Conservation (phyloP, 2,329 filamentous ascomycete genomes). For the Claviceps sp. region DNA sequence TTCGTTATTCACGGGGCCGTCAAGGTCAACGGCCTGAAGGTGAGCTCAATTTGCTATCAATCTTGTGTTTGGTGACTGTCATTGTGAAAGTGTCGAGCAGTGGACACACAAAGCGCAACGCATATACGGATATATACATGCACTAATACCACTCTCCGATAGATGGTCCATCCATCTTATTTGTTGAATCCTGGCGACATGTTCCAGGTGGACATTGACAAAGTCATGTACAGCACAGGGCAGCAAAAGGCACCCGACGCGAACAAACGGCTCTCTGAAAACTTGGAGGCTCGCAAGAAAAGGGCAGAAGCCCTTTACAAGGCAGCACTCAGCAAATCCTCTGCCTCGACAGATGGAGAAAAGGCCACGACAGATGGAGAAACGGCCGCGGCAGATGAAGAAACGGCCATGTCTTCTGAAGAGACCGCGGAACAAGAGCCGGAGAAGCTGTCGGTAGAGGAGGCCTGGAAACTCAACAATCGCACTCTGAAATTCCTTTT, state of each 20-base stretch:
- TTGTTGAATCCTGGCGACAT: constrained; percentile 93
- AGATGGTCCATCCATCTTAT: constrained; percentile 91
- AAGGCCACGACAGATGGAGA: constrained; percentile 4
- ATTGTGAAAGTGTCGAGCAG: background rate
- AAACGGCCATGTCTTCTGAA: constrained; percentile 1
- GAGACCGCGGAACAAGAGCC: background rate
- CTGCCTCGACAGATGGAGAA: constrained; percentile 3
- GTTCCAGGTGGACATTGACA: constrained; percentile 87
- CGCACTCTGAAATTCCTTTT: constrained; percentile 16
- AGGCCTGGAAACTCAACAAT: constrained; percentile 14
- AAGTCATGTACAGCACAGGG: constrained; percentile 80
- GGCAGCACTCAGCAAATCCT: constrained; percentile 7
- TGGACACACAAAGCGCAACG: background rate
- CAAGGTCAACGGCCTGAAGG: constrained; percentile 93
- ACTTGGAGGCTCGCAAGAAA: constrained; percentile 15
- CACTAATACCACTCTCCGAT: constrained; percentile 4
- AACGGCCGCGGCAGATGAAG: constrained; percentile 8
- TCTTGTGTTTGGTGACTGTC: background rate
- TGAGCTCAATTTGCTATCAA: constrained; percentile 23
- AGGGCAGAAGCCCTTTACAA: constrained; percentile 14
- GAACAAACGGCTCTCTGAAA: constrained; percentile 13
- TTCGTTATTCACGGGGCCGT: constrained; percentile 89
- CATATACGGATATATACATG: background rate
- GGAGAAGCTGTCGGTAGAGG: constrained; percentile 12
- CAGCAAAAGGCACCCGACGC: constrained; percentile 41